These are phyloP conservation scores for Orbilia oligospora DNA, from an alignment of 2,329 filamentous ascomycete genomes.

Conservation along the genomic window DNA sequence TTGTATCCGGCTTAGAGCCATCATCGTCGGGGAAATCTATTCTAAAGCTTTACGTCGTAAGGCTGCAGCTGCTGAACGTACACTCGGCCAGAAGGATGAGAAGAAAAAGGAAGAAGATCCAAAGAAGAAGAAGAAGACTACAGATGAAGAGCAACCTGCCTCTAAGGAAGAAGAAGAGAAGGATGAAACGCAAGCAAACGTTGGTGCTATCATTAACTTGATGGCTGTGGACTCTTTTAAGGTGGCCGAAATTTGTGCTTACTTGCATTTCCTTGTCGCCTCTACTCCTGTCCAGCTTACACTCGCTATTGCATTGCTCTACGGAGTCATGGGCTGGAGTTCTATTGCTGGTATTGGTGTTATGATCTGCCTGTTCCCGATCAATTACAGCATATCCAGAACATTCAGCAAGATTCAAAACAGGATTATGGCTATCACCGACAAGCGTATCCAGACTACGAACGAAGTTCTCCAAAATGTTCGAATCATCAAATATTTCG, in stretches of 20 bases:
- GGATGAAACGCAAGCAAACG: slow-evolving; percentile 83
- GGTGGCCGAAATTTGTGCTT: slow-evolving; percentile 92
- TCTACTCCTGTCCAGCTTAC: slow-evolving; percentile 89
- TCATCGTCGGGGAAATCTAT: slow-evolving; percentile 97
- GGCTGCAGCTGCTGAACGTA: slow-evolving; percentile 82
- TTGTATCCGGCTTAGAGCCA: slow-evolving; percentile 90
- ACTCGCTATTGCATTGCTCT: slow-evolving; percentile 84
- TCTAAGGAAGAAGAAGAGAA: slow-evolving; percentile 66
- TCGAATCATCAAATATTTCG: slow-evolving; percentile 98
- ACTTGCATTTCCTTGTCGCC: slow-evolving; percentile 95
- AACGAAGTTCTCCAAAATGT: slow-evolving; percentile 98
- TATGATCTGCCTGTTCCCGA: slow-evolving; percentile 87
- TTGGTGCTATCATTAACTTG: slow-evolving; percentile 98
- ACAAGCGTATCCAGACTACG: slow-evolving; percentile 94
- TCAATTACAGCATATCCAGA: slow-evolving; percentile 90
- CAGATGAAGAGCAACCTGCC: slow-evolving; percentile 61
- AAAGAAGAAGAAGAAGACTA: slow-evolving; percentile 68
- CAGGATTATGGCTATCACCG: slow-evolving; percentile 90
- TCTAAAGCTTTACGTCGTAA: slow-evolving; percentile 93
- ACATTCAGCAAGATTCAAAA: slow-evolving; percentile 90
- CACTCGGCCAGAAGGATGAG: slow-evolving; percentile 74
- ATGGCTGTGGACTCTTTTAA: slow-evolving; percentile 99
- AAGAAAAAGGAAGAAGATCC: slow-evolving; percentile 68
- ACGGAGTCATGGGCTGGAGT: slow-evolving; percentile 89
- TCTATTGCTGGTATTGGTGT: slow-evolving; percentile 92